Evolutionary conservation across 2,329 filamentous ascomycete species (phyloP).

Genomic region (Lecanicillium sp.): DNA sequence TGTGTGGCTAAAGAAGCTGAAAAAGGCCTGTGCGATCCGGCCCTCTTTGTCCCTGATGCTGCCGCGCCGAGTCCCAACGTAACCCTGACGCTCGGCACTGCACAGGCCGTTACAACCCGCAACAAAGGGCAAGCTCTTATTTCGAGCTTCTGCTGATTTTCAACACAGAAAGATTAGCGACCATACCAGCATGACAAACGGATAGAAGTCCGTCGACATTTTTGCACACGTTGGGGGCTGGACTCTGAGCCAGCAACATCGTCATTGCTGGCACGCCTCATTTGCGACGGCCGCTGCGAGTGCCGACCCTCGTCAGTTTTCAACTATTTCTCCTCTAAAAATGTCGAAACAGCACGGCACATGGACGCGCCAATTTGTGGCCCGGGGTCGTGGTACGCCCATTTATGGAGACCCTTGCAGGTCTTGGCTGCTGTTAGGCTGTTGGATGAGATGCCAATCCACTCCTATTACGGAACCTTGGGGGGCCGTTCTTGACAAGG

Average conservation of each 20-base stretch:
- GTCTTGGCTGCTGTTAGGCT: too few species aligned
- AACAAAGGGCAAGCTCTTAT: constrained; percentile 1
- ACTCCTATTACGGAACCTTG: too few species aligned
- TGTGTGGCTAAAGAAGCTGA: constrained; percentile 10
- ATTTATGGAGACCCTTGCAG: too few species aligned
- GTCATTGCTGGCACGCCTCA: not conserved
- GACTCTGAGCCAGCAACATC: too few species aligned
- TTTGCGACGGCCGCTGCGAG: constrained; percentile 9
- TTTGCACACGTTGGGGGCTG: not conserved
- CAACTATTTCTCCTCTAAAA: not conserved
- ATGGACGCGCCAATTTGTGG: not conserved
- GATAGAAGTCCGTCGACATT: too few species aligned
- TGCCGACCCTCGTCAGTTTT: not conserved
- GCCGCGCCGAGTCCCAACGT: constrained; percentile 4
- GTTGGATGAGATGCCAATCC: too few species aligned
- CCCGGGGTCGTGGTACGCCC: not conserved
- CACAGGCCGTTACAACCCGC: not conserved
- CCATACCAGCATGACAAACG: too few species aligned
- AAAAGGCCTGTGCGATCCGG: constrained; percentile 10
- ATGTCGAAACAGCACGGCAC: not conserved
- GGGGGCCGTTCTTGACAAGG: too few species aligned
- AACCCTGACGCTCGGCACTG: not conserved
- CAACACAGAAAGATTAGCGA: too few species aligned
- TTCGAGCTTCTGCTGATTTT: not conserved
- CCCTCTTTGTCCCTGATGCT: not conserved